Conservation (phyloP, 768 basidiomycete species). For the Suillus paluster region DNA sequence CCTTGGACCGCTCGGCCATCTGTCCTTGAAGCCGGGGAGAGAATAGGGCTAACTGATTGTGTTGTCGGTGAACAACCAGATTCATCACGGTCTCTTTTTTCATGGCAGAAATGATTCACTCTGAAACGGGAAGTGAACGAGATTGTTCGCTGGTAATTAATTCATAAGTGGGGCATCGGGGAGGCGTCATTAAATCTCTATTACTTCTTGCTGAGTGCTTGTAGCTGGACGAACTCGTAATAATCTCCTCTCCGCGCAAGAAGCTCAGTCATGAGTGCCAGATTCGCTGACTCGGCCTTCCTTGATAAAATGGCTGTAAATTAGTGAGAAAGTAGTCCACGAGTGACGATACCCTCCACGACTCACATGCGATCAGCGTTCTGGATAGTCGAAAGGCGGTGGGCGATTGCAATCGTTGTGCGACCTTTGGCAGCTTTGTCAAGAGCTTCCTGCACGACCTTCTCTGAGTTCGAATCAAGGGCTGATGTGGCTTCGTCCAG, state of each 20-base stretch:
- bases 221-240: constrained; percentile 86
- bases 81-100: no score
- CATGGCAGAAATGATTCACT: no score
- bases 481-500: constrained; percentile 93
- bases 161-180: background rate
- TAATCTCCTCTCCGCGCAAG: constrained; percentile 67
- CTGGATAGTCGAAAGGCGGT: constrained; percentile 93
- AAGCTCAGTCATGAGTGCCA: constrained; percentile 88
- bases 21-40: constrained; percentile 37
- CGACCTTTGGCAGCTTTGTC: constrained; percentile 92
- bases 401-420: constrained; percentile 95
- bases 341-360: background rate
- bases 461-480: constrained; percentile 89
- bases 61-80: background rate
- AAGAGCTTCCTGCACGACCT: constrained; percentile 92
- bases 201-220: constrained; percentile 59
- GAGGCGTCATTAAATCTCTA: background rate
- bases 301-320: constrained; percentile 80
- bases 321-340: constrained; percentile 1
- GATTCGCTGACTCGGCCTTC: constrained; percentile 85
- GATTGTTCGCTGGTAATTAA: background rate
- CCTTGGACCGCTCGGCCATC: constrained; percentile 91
- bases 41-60: background rate
- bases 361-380: constrained; percentile 86
- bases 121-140: background rate